Base-by-base conservation (phyloP, 2,329 filamentous ascomycete species). In the Dactylellina leptospora region DNA sequence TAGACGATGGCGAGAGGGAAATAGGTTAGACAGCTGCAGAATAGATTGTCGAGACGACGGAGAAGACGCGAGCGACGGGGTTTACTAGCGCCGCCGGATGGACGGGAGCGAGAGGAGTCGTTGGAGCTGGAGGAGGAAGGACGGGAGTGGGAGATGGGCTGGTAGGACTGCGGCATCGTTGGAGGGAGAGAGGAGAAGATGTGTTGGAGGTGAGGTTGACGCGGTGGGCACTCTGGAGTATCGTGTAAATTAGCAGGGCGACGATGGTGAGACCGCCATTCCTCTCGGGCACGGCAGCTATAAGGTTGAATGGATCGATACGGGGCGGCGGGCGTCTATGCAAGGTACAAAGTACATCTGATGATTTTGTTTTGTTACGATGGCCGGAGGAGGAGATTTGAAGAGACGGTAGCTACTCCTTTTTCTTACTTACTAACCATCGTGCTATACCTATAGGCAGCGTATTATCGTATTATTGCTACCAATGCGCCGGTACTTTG, bases 1-100 rank as follows among this genome's bases (percentile, higher is more conserved):
- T 96, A 97, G 68, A 97, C 91, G 78, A 97, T 96, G 25, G 83
- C 83, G 16, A 97, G 84, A n/a, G 93, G 93, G 76, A 96, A 91
- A 80, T 92, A 96, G 23, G 87, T 90, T 58, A 90, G 84, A 72
- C 87, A 86, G 44, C 84, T 82, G 82, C 93, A 97, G 83, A 92
- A 97, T 23, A 76, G 48, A 20, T 63, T 73, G 42, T 76, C 75
- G 56, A 76, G 58, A 13, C 76, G 75, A 60, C 75, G 75, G 28
- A 75, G 74, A 18, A 74, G 53, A 20, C 76, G 74, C 11, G 75
- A 54, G 54, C 55, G 61, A 27, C 25, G 74, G 45, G 28, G 28
- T 42, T 20, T 11, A n/a, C 10, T 48, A 23, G 22, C 22, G 22
- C 53, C 54, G 18, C 59, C 68, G 18, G 69, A 73, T 11, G 69